Evolutionary conservation across 306 rosid species (phyloP).

Genomic region (Medicago lupulina): DNA sequence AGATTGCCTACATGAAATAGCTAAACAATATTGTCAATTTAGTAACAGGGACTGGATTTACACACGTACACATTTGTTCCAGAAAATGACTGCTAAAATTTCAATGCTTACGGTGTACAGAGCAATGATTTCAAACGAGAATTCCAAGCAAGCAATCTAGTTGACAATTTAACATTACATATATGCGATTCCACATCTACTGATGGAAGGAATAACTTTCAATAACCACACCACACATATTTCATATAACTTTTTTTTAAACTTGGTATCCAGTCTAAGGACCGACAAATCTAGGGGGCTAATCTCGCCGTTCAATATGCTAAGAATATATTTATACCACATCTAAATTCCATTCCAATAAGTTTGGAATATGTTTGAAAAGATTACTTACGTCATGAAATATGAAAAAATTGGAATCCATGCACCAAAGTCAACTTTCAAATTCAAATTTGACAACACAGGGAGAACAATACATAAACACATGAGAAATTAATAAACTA

Average conservation of each 20-base stretch:
- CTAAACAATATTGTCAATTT: not conserved
- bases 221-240: not conserved
- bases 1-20: not conserved
- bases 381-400: not conserved
- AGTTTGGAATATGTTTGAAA: not conserved
- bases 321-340: too few relatives aligned
- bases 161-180: not conserved
- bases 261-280: too few relatives aligned
- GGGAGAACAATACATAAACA: not conserved
- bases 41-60: not conserved
- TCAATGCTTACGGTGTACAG: not conserved
- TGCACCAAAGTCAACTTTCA: constrained; percentile 19
- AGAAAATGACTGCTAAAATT: not conserved
- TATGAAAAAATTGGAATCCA: not conserved
- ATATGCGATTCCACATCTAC: not conserved
- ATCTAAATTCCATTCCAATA: not conserved
- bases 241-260: not conserved
- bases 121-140: not conserved
- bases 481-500: not conserved
- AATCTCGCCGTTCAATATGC: too few relatives aligned
- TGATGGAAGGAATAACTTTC: not conserved
- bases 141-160: not conserved
- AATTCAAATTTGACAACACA: constrained; percentile 27
- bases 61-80: not conserved
- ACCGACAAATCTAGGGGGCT: too few relatives aligned